Base-by-base conservation (phyloP, 2,329 filamentous ascomycete genomes). In the Colletotrichum lentis region DNA sequence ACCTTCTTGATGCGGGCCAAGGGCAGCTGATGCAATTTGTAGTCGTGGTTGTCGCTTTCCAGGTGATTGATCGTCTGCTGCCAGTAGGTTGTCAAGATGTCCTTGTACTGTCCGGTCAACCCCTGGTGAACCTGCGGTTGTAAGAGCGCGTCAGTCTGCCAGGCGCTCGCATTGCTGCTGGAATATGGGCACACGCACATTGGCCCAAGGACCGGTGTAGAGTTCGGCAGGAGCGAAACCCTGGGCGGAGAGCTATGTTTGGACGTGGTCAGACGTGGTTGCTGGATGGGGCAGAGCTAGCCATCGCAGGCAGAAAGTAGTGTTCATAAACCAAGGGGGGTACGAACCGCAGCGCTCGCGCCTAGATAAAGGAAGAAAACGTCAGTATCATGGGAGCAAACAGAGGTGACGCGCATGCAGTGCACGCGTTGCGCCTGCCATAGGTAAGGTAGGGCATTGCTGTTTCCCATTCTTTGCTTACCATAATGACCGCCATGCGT, bases 1-100 rank as follows among this genome's bases (percentile, higher is more conserved):
- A 99, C 96, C 80, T 99, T 99, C 85, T 99, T 99, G 83, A 99
- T 99, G 62, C 96, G 91, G n/a, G 96, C 96, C 47, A 99, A 86
- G 1, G 96, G 96, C 46, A 99, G 86, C 79, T 98, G 96, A 79
- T 99, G 96, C 64, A 98, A 88, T 81, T 99, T 99, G 86, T 98
- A 99, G 80, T 99, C 96, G 79, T 99, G 96, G 56, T 91, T 93
- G 75, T 98, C 96, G 69, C 88, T 93, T 81, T 99, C 96, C 67
- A 99, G 88, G 78, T 97, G 94, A 73, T 91, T 95, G 82, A 99
- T 97, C 71, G 94, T 96, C 76, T 99, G 95, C 80, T 99, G 96
- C 96, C 96, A 99, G 82, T 99, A 99, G 6, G 95, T 97, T 50
- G 96, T 97, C 74, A 99, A 85, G 75, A 98, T 97, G 78, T 99